Base-by-base conservation (phyloP, 306 rosid genomes). In the Carpinus viminea region DNA sequence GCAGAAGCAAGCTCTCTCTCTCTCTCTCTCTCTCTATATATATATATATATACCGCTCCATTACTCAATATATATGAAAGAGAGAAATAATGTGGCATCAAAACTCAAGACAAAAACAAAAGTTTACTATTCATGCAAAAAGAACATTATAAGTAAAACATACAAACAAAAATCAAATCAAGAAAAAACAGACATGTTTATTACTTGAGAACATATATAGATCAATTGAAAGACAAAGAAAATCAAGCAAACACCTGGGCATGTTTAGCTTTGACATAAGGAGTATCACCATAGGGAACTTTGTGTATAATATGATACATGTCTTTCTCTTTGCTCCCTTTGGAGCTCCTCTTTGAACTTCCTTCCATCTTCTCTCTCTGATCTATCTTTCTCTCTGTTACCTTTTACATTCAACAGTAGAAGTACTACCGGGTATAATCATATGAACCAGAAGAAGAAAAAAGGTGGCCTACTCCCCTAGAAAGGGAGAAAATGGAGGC, bases 201-300 rank as follows among this genome's bases (percentile, higher is more conserved):
- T 36, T 36, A 3, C 1, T 36, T 36, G 0, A 5, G 41, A 36
- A 36, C 26, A 24, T 24, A 24, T 36, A 5, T 41, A 41, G 45
- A 41, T 41, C 45, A 41, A 31, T 31, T 6, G 45, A 13, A n/a
- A 8, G 1, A 31, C 34, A 60, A 77, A 54, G 77, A 80, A 73
- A 2, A 2, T 62, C 41, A 21, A 79, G 18, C 0, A 41, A 21
- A 41, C 17, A 94, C 97, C 97, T 94, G 98, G 48, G 98, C 98
- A 84, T 94, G 94, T 61, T 92, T 94, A 72, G 98, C 97, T 85
- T 88, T 86, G 34, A 91, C 97, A 92, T 94, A 94, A 72, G 97
- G 98, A 64, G 65, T 80, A 83, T 94, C 97, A 12, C 97, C 97
- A 52, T 79, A 81, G 76, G 97, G 97, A 8, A 91, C 90, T 84